Conservation (phyloP, 768 basidiomycete genomes). For the Lactarius hatsudake region DNA sequence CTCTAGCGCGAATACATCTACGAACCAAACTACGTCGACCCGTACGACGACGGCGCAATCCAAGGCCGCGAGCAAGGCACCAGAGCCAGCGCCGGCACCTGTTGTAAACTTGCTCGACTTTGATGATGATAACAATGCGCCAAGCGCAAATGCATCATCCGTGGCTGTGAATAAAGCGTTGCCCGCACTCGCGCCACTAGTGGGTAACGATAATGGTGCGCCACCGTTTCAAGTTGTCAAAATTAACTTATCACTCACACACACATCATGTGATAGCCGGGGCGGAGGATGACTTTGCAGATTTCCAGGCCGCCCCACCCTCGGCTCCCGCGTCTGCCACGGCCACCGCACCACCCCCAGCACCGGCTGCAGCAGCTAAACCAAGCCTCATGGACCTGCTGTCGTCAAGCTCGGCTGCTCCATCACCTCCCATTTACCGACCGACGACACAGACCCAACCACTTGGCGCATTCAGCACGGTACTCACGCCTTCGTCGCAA, state of each 20-base stretch:
- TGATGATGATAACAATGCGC: slow-evolving; percentile 59
- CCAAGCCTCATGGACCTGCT: slow-evolving; percentile 20
- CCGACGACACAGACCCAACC: slow-evolving; percentile 8
- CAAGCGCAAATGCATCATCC: slow-evolving; percentile 23
- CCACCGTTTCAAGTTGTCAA: background rate
- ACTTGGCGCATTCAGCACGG: slow-evolving; percentile 7
- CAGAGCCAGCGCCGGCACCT: slow-evolving; percentile 41
- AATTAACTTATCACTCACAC: background rate
- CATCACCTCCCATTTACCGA: background rate
- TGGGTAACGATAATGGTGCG: slow-evolving; percentile 31
- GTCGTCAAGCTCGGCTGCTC: background rate
- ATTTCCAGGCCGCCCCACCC: slow-evolving; percentile 75
- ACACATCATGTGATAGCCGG: background rate
- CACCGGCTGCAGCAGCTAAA: slow-evolving; percentile 6
- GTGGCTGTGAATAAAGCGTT: slow-evolving; percentile 50
- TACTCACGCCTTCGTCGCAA: slow-evolving; percentile 18
- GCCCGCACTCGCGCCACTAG: slow-evolving; percentile 40
- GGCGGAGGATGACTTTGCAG: slow-evolving; percentile 79
- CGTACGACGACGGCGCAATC: slow-evolving; percentile 31
- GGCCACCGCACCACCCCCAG: slow-evolving; percentile 34
- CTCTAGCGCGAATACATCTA: slow-evolving; percentile 33
- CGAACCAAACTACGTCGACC: slow-evolving; percentile 36
- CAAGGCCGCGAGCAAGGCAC: slow-evolving; percentile 34
- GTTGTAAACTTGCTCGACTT: slow-evolving; percentile 76
- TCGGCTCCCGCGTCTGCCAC: slow-evolving; percentile 52